Conservation (phyloP, 352 stramenopile species). For the Phytophthora vignae region DNA sequence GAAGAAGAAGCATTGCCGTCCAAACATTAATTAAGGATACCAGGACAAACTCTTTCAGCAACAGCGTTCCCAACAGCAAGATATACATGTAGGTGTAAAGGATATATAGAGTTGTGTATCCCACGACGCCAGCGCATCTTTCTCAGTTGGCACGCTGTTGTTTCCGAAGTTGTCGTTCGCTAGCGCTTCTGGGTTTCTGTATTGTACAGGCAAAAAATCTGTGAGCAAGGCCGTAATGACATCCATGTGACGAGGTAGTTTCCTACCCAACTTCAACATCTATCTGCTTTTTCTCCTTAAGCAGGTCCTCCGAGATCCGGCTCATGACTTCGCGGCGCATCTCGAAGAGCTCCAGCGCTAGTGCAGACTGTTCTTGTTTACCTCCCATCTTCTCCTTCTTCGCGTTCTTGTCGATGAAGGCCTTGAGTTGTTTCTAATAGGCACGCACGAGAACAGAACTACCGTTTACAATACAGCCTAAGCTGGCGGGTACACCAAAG, state of each 20-base stretch:
- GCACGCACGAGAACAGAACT: background rate
- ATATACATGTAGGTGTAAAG: slow-evolving; percentile 15
- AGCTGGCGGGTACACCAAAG: background rate
- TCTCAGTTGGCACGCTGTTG: slow-evolving; percentile 34
- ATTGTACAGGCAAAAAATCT: slow-evolving; percentile 1
- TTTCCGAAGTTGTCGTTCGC: slow-evolving; percentile 17
- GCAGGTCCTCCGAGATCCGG: slow-evolving; percentile 74
- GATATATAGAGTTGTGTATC: slow-evolving; percentile 83
- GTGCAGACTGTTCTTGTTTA: slow-evolving; percentile 45
- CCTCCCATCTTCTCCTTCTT: slow-evolving; percentile 71
- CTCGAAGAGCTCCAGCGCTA: slow-evolving; percentile 73
- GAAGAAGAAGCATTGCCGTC: slow-evolving; percentile 22
- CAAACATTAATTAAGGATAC: slow-evolving; percentile 38
- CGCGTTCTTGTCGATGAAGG: slow-evolving; percentile 64
- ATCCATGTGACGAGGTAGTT: background rate
- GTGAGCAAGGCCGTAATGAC: slow-evolving; percentile 9
- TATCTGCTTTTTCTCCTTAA: slow-evolving; percentile 70
- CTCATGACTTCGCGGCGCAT: slow-evolving; percentile 71
- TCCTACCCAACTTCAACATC: slow-evolving; percentile 66
- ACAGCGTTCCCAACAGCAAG: background rate
- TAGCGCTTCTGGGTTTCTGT: slow-evolving; percentile 38
- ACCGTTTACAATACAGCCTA: background rate
- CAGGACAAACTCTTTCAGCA: background rate
- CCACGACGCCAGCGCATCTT: slow-evolving; percentile 70
- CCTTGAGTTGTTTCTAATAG: slow-evolving; percentile 55